Percentiles rank a stretch among this genome's conserved stretches.
These are phyloP conservation scores for Arabidopsis lyrata DNA, from an alignment of 441 rosid genomes.

Conservation along the genomic window DNA sequence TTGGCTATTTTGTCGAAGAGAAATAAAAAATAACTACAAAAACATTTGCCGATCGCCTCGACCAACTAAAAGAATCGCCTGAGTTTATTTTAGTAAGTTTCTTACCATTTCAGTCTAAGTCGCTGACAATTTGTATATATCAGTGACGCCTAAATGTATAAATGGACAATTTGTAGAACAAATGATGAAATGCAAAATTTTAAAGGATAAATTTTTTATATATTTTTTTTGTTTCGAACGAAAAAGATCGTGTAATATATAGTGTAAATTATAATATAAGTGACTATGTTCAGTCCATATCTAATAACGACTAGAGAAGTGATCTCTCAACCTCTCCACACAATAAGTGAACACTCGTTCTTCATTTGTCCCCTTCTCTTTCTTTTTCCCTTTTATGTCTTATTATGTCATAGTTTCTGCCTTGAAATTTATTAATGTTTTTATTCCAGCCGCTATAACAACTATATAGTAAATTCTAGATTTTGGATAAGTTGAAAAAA, in stretches of 20 bases:
- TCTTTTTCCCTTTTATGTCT: slow-evolving; percentile 3
- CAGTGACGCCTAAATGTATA: background rate
- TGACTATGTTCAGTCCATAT: slow-evolving; percentile 16
- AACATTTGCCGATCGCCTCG: background rate
- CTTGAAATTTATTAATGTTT: background rate
- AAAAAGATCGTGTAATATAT: background rate
- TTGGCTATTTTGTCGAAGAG: too few species aligned
- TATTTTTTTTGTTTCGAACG: background rate
- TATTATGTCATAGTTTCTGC: slow-evolving; percentile 9
- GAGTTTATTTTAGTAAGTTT: too few species aligned
- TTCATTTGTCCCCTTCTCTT: slow-evolving; percentile 26
- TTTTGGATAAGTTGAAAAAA: background rate
- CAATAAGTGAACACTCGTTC: slow-evolving; percentile 22
- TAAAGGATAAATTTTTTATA: background rate
- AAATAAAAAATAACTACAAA: background rate
- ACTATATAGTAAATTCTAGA: background rate
- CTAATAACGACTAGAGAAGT: slow-evolving; percentile 31
- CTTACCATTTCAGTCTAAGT: too few species aligned
- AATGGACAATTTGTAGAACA: background rate
- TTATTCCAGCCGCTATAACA: background rate
- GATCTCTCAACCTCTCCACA: slow-evolving; percentile 36
- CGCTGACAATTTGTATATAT: too few species aligned
- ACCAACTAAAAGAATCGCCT: background rate
- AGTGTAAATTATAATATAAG: background rate
- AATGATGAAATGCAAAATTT: too few species aligned